phyloP scores from a whole-genome alignment of 306 rosid genomes.

The Crataegus laevigata region DNA sequence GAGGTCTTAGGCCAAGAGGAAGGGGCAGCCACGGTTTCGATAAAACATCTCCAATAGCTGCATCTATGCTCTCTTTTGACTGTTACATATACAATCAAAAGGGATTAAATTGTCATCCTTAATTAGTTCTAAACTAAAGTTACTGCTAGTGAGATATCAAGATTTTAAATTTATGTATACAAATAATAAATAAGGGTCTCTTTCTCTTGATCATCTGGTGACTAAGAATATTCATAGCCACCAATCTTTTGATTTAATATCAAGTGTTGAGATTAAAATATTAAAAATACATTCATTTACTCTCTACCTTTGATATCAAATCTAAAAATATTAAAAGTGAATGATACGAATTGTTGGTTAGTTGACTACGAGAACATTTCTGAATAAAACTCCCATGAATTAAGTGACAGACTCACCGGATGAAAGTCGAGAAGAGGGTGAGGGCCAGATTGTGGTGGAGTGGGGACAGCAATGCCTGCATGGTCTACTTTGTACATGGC shows the following conservation, averaged over 20 bases:
- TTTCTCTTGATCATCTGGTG: too few relatives aligned
- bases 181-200: too few relatives aligned
- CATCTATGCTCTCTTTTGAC: conserved; percentile 90
- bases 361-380: not conserved
- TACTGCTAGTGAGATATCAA: not conserved
- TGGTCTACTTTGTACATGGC: conserved; percentile 52
- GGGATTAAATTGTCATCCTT: not conserved
- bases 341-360: too few relatives aligned
- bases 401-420: conserved; percentile 35
- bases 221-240: too few relatives aligned
- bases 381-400: not conserved
- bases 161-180: too few relatives aligned
- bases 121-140: not conserved
- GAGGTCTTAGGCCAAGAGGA: conserved; percentile 84
- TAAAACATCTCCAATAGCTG: conserved; percentile 76
- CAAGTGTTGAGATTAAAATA: too few relatives aligned
- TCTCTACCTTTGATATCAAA: too few relatives aligned
- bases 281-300: too few relatives aligned
- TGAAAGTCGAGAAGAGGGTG: conserved; percentile 47
- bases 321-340: too few relatives aligned
- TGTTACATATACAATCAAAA: conserved; percentile 14
- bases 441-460: conserved; percentile 34
- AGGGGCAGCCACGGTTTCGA: conserved; percentile 87
- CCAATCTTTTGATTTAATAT: too few relatives aligned
- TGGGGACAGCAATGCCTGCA: conserved; percentile 16